These are phyloP conservation scores for Aquilaria agallochum DNA, from an alignment of 441 rosid species.

Conservation along the genomic window DNA sequence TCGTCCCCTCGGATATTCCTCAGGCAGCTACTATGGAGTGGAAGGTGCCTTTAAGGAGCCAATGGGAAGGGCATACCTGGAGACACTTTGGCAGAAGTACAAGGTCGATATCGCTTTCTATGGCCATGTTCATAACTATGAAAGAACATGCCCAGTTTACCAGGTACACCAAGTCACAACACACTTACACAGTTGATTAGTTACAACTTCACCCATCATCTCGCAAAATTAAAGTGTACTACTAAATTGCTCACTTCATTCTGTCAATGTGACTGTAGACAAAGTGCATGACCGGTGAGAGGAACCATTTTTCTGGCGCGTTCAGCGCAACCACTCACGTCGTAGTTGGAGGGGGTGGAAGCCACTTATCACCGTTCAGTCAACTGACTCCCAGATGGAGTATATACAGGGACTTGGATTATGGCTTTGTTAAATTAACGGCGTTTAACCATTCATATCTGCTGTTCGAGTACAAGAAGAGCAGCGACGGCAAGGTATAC, in stretches of 20 bases:
- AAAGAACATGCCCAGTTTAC: conserved; percentile 82
- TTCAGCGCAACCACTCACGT: conserved; percentile 79
- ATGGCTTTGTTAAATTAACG: conserved; percentile 78
- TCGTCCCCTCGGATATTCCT: conserved; percentile 87
- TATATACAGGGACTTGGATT: conserved; percentile 64
- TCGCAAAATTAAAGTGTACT: too few species aligned
- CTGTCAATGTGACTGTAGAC: conserved; percentile 36
- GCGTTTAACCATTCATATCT: conserved; percentile 73
- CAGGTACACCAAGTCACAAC: conserved; percentile 41
- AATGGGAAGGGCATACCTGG: conserved; percentile 93
- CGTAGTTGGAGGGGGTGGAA: conserved; percentile 85
- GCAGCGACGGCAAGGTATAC: conserved; percentile 61
- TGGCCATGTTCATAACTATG: conserved; percentile 96
- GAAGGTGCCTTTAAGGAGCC: conserved; percentile 86
- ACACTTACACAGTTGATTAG: not conserved
- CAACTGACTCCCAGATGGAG: conserved; percentile 57
- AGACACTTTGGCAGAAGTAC: conserved; percentile 94
- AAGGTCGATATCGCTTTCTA: conserved; percentile 90
- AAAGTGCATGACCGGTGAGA: conserved; percentile 56
- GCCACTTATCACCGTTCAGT: conserved; percentile 62
- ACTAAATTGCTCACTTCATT: not conserved
- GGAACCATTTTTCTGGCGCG: conserved; percentile 55
- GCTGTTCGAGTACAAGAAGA: conserved; percentile 85
- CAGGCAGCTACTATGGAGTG: conserved; percentile 47
- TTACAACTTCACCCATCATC: not conserved